Evolutionary conservation across 1,139 yeast species (phyloP).

Genomic region (Pneumocystis carinii): DNA sequence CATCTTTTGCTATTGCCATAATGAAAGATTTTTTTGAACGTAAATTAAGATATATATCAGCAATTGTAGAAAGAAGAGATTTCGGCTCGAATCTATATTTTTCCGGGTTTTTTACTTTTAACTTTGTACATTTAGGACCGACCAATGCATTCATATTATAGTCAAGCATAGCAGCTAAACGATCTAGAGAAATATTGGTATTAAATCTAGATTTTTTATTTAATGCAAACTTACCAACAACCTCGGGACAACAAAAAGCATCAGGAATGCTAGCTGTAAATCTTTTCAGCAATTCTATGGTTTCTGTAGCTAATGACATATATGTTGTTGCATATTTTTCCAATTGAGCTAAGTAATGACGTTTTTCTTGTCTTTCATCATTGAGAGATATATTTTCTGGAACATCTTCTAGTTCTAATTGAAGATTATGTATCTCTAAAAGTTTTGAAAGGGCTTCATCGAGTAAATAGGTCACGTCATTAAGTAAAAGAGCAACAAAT

Average conservation of each 20-base stretch:
- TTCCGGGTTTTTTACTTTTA: constrained; percentile 74
- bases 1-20: constrained; percentile 74
- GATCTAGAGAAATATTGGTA: constrained; percentile 21
- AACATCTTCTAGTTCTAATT: constrained; percentile 32
- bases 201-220: neutral
- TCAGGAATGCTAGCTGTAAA: constrained; percentile 77
- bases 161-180: constrained; percentile 90
- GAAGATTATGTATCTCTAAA: constrained; percentile 59
- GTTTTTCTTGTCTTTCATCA: constrained; percentile 15
- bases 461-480: constrained; percentile 78
- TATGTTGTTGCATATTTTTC: constrained; percentile 71
- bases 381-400: constrained; percentile 12
- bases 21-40: constrained; percentile 50
- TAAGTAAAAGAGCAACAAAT: constrained; percentile 85
- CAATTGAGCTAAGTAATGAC: constrained; percentile 33
- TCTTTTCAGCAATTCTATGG: constrained; percentile 60
- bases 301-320: constrained; percentile 70
- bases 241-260: constrained; percentile 76
- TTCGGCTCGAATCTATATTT: constrained; percentile 74
- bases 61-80: constrained; percentile 48
- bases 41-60: constrained; percentile 63
- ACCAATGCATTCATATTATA: constrained; percentile 80
- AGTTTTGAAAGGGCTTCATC: constrained; percentile 82
- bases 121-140: constrained; percentile 83
- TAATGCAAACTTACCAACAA: constrained; percentile 37